Conservation (phyloP, 805 yeast genomes). For the Metschnikowia kunwiensis region DNA sequence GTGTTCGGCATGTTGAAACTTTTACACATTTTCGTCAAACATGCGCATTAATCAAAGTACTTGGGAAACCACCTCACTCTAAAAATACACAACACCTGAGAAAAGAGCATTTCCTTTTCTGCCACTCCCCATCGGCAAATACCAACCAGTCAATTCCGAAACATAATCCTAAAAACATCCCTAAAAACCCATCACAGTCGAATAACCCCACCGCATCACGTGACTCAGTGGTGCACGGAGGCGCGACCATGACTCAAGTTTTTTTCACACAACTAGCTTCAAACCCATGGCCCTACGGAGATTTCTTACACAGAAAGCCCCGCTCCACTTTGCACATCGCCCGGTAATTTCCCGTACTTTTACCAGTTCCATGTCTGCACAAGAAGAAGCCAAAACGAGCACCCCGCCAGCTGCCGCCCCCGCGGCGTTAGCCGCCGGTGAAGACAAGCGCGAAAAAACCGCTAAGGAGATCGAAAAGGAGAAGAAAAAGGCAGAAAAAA, state of each 20-base stretch:
- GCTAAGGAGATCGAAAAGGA: conserved; percentile 84
- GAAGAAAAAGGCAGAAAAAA: conserved; percentile 81
- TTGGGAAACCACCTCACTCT: no score
- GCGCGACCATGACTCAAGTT: neutral
- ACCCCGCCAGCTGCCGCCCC: conserved; percentile 5
- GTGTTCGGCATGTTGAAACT: no score
- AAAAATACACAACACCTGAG: no score
- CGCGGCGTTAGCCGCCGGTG: conserved; percentile 11
- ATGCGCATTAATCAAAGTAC: no score
- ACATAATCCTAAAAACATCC: no score
- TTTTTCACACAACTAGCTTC: conserved; percentile 3
- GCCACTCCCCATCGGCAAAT: no score
- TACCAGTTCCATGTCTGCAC: conserved; percentile 17
- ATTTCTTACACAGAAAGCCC: conserved; percentile 10
- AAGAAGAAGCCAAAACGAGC: conserved; percentile 5
- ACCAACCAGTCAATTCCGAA: no score
- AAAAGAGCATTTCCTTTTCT: no score
- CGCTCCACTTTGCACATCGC: conserved; percentile 4
- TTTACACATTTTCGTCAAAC: no score
- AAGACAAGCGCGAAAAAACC: conserved; percentile 41
- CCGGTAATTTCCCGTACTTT: conserved; percentile 7
- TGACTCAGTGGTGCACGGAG: no score
- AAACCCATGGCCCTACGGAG: conserved; percentile 17
- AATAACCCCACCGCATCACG: no score
- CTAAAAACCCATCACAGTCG: no score